Conservation (phyloP, 2,329 filamentous ascomycete genomes). For the Escovopsis sp. region DNA sequence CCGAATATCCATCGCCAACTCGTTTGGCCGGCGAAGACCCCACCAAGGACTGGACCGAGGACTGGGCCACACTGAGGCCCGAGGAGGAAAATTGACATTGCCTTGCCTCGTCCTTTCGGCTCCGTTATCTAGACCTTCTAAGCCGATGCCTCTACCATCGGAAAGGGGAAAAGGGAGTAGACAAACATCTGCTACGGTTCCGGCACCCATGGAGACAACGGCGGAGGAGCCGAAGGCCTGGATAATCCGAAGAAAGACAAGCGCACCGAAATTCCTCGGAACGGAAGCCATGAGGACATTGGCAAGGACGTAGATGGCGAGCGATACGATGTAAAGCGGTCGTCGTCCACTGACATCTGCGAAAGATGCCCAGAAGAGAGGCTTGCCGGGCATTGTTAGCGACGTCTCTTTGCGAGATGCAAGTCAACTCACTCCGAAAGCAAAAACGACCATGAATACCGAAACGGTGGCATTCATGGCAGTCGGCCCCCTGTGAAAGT, state of each 20-base stretch:
- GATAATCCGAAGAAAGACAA: constrained; percentile 25
- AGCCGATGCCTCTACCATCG: too few relatives aligned
- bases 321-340: constrained; percentile 24
- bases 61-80: constrained; percentile 30
- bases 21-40: constrained; percentile 18
- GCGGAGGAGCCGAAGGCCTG: constrained; percentile 28
- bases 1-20: constrained; percentile 31
- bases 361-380: constrained; percentile 25
- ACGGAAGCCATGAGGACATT: constrained; percentile 24
- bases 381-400: constrained; percentile 8
- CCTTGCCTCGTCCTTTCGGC: constrained; percentile 22
- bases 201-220: constrained; percentile 27
- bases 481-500: constrained; percentile 21
- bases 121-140: constrained; percentile 13
- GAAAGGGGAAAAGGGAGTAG: neutral
- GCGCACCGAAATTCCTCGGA: constrained; percentile 21
- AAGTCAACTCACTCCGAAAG: constrained; percentile 17
- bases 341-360: constrained; percentile 26
- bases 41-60: constrained; percentile 27
- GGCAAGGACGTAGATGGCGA: constrained; percentile 23
- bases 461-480: constrained; percentile 29
- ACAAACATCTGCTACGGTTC: constrained; percentile 25
- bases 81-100: constrained; percentile 27
- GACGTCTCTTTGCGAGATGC: neutral
- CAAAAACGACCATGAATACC: constrained; percentile 29